phyloP scores from a whole-genome alignment of 2,329 filamentous ascomycete genomes.

The Colletotrichum truncatum region DNA sequence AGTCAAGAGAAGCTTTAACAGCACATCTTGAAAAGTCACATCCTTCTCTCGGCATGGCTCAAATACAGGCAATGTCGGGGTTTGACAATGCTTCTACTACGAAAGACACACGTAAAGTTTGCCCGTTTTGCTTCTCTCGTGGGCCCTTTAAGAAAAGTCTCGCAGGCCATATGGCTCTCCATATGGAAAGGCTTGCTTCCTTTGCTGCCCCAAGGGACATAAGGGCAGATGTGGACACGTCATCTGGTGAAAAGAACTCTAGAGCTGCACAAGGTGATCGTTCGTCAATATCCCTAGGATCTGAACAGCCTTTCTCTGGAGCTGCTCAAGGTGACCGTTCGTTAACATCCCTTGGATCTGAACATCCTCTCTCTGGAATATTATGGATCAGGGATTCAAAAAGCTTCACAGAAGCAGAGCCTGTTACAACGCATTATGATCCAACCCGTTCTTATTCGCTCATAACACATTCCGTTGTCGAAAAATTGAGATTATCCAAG shows the following conservation, averaged over 20 bases:
- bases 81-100: not conserved
- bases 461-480: too few species aligned
- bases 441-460: too few species aligned
- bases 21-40: not conserved
- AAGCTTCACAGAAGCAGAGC: too few species aligned
- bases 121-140: not conserved
- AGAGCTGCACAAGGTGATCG: not conserved
- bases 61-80: not conserved
- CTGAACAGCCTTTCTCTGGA: not conserved
- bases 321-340: not conserved
- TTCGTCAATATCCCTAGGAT: not conserved
- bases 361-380: too few species aligned
- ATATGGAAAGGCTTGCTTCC: slow-evolving; percentile 5
- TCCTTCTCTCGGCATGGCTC: not conserved
- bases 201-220: not conserved
- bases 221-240: not conserved
- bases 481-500: too few species aligned
- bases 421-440: too few species aligned
- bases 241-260: not conserved
- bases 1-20: not conserved
- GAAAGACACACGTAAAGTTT: not conserved
- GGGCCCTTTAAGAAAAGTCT: not conserved
- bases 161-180: not conserved
- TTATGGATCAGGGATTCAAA: too few species aligned
- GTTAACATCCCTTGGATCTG: too few species aligned